Percentiles rank a stretch among this genome's conserved stretches.
phyloP scores from a whole-genome alignment of 2,329 filamentous ascomycete species.

The Exophiala spinifera region DNA sequence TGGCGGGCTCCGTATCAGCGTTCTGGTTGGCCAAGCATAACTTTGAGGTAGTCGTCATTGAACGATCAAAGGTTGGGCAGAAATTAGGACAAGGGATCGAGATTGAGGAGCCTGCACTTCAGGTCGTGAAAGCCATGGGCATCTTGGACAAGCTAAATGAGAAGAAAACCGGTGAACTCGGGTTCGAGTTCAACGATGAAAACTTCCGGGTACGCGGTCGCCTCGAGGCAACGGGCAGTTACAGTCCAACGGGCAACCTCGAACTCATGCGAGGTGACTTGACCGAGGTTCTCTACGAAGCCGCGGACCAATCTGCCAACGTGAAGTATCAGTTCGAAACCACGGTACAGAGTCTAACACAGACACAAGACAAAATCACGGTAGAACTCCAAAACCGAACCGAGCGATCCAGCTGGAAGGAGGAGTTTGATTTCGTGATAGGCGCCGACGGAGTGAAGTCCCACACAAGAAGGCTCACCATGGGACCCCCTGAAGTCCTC shows the following conservation, averaged over 20 bases:
- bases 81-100: constrained; percentile 26
- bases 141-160: constrained; percentile 19
- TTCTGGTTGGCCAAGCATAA: constrained; percentile 26
- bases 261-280: constrained; percentile 28
- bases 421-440: constrained; percentile 26
- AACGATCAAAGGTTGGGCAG: constrained; percentile 20
- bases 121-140: constrained; percentile 13
- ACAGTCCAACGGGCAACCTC: constrained; percentile 19
- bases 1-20: constrained; percentile 23
- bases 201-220: constrained; percentile 14
- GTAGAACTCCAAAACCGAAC: constrained; percentile 22
- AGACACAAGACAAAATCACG: constrained; percentile 20
- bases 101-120: constrained; percentile 24
- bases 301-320: constrained; percentile 18
- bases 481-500: constrained; percentile 14
- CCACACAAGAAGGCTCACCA: constrained; percentile 19
- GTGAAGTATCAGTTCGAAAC: constrained; percentile 26
- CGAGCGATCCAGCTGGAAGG: neutral
- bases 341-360: constrained; percentile 17
- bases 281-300: constrained; percentile 22
- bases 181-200: constrained; percentile 20
- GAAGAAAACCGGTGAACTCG: constrained; percentile 17
- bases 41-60: constrained; percentile 24
- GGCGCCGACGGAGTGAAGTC: constrained; percentile 25
- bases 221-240: neutral